Conservation (phyloP, 1,284 basidiomycete species). For the Tylopilus sp. region DNA sequence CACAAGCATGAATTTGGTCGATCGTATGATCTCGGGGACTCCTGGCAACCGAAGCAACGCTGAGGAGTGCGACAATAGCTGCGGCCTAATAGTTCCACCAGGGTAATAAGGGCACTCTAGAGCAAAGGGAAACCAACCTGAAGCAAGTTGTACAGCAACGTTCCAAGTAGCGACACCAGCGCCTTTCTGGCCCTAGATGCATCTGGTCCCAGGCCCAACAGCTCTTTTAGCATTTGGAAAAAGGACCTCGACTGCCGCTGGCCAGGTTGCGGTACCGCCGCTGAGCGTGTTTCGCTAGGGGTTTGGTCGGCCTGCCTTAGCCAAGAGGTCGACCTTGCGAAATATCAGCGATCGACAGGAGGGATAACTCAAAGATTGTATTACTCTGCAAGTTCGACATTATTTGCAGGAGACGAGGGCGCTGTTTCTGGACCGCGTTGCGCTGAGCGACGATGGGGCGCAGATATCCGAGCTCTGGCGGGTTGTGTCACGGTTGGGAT, state of each 20-base stretch:
- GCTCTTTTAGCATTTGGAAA: conserved; percentile 34
- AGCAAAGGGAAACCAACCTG: conserved; percentile 45
- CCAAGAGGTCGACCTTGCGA: conserved; percentile 24
- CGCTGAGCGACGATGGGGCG: conserved; percentile 24
- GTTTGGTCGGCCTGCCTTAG: conserved; percentile 25
- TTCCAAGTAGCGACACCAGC: conserved; percentile 54
- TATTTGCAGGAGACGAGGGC: conserved; percentile 22
- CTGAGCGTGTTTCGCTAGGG: conserved; percentile 11
- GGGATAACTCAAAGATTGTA: conserved; percentile 4
- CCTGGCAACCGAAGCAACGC: conserved; percentile 44
- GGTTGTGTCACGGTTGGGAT: conserved; percentile 29
- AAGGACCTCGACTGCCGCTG: conserved; percentile 15
- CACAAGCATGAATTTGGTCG: conserved; percentile 64
- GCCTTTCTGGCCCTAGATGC: conserved; percentile 54
- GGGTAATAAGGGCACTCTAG: conserved; percentile 11
- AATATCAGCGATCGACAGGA: conserved; percentile 18
- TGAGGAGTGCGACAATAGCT: conserved; percentile 51
- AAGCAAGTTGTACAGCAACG: conserved; percentile 47
- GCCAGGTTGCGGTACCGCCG: conserved; percentile 3
- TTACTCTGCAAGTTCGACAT: conserved; percentile 23
- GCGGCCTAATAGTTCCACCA: conserved; percentile 40
- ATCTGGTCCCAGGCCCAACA: conserved; percentile 55
- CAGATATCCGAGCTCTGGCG: conserved; percentile 28
- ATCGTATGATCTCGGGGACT: conserved; percentile 44
- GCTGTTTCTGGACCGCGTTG: conserved; percentile 22